phyloP scores from a whole-genome alignment of 2,329 filamentous ascomycete genomes.

The Phialophora verrucosa region DNA sequence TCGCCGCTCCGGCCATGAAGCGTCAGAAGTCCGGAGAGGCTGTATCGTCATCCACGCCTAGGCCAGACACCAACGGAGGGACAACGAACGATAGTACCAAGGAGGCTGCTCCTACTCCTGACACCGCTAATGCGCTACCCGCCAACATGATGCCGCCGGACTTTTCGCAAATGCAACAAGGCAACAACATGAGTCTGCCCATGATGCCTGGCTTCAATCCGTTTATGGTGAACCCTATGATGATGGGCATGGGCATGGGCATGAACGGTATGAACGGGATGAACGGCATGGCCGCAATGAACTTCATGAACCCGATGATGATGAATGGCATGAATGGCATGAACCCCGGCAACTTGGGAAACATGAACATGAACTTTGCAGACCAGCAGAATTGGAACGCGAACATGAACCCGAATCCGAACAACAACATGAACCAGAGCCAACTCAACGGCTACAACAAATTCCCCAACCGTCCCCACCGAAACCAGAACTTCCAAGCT shows the following conservation, averaged over 20 bases:
- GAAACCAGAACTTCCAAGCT: conserved; percentile 25
- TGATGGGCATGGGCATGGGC: conserved; percentile 45
- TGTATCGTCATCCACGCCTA: conserved; percentile 41
- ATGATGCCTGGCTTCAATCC: conserved; percentile 38
- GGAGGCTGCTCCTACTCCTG: conserved; percentile 16
- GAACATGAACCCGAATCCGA: conserved; percentile 39
- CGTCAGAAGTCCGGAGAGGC: conserved; percentile 53
- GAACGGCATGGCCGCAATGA: conserved; percentile 49
- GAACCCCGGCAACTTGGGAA: conserved; percentile 42
- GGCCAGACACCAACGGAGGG: conserved; percentile 10
- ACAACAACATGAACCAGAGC: conserved; percentile 44
- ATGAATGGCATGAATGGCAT: conserved; percentile 45
- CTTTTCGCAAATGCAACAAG: conserved; percentile 39
- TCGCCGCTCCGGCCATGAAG: conserved; percentile 46
- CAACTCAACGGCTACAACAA: conserved; percentile 42
- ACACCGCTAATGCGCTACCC: conserved; percentile 32
- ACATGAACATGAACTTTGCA: conserved; percentile 40
- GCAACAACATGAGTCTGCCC: conserved; percentile 36
- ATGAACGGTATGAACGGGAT: conserved; percentile 43
- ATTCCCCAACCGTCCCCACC: conserved; percentile 31
- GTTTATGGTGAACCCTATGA: conserved; percentile 56
- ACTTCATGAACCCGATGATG: conserved; percentile 40
- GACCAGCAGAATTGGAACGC: conserved; percentile 42
- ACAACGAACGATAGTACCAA: conserved; percentile 9
- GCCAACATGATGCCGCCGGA: conserved; percentile 44